A percentile compares a stretch with the other conserved stretches of the same genome.
These are phyloP conservation scores for Arthrinium phaeospermum DNA, from an alignment of 2,329 filamentous ascomycete genomes.

Conservation along the genomic window DNA sequence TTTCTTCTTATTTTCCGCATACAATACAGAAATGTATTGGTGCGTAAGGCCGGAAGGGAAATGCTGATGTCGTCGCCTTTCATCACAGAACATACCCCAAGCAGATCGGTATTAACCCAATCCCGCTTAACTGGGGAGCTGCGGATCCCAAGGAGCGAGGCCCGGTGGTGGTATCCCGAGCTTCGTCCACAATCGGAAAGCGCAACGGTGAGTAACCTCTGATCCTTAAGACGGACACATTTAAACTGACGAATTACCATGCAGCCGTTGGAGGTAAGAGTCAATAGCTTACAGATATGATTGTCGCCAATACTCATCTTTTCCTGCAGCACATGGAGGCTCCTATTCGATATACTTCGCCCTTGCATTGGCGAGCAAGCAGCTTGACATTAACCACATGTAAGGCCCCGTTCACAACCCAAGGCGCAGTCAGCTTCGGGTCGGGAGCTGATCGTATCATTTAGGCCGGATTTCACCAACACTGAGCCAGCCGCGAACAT, in stretches of 20 bases:
- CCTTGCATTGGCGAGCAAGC: constrained; percentile 87
- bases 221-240: constrained; percentile 27
- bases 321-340: constrained; percentile 64
- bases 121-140: constrained; percentile 87
- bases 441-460: constrained; percentile 4
- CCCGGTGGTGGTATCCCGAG: constrained; percentile 85
- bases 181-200: constrained; percentile 74
- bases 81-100: constrained; percentile 80
- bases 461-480: constrained; percentile 71
- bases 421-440: background rate
- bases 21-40: too few species aligned
- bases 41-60: background rate
- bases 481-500: constrained; percentile 91
- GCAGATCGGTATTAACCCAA: constrained; percentile 91
- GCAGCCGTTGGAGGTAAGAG: constrained; percentile 63
- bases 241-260: constrained; percentile 33
- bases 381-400: constrained; percentile 82
- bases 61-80: background rate
- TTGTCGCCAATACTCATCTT: constrained; percentile 7
- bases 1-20: constrained; percentile 17
- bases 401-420: constrained; percentile 36
- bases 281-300: background rate
- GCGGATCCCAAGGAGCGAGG: constrained; percentile 76
- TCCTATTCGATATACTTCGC: constrained; percentile 97
- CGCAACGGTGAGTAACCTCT: constrained; percentile 70